Evolutionary conservation across 2,329 filamentous ascomycete species (phyloP), one percentile per base, ranked within the genome.

Genomic region (Torrubiellomyces zombiae): DNA sequence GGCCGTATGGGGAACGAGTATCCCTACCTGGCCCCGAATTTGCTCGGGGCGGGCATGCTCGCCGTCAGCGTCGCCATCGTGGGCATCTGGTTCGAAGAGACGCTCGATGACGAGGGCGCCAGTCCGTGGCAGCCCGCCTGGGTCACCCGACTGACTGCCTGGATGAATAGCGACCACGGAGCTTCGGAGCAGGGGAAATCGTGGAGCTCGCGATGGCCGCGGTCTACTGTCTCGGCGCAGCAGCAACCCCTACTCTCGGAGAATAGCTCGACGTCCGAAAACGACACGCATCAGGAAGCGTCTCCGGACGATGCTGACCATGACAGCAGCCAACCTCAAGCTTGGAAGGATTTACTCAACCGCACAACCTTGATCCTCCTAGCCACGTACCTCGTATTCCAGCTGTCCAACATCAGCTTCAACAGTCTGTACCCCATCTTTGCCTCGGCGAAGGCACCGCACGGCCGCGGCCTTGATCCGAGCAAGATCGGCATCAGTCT

Each of bases 391-490:
- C 67, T 94, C 21, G 75, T 95, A 24, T 98, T 95, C 44, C 85
- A 94, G 42, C 63, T 98, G 5, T 75, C 79, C 32, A 95, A 95
- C 48, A 82, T 94, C 36, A 83, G 82, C 4, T 98, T 85, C 63
- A 94, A 93, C 51, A 86, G 81, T 11, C 59, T 98, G 0, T 98
- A 91, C 40, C 89, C 89, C 1, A 86, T 95, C 27, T 98, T 95
- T 39, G 80, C 76, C 1, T 74, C 85, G 27, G 72, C 77, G 0
- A 50, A 65, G 1, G 60, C 72, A 0, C 89, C 89, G 0, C 75
- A 74, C 0, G 89, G 89, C 11, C 75, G 89, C 20, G 60, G 63
- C 1, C 58, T 95, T 4, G 65, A 65, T 1, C 81, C 86, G 0
- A 65, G 71, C 28, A 81, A 79, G 31, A 93, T 95, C 21, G 89